Base-by-base conservation (phyloP, 2,329 filamentous ascomycete genomes). In the Cryphonectria naterciae region DNA sequence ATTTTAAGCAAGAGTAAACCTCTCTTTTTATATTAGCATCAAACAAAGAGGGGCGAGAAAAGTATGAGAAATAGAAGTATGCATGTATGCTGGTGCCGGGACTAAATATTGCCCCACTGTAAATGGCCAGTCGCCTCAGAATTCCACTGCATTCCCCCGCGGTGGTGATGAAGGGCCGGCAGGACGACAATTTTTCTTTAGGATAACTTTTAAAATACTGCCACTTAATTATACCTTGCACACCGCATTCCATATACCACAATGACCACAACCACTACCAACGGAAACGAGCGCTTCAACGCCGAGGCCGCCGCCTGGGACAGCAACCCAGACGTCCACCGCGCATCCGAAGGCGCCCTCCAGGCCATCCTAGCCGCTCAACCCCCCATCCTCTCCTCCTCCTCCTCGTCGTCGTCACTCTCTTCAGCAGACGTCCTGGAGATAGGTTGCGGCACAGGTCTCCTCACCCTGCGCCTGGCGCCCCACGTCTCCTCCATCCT, bases 401-500 rank as follows among this genome's bases (percentile, higher is more conserved):
- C 22, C n/a, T 35, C 32, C 1, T 60, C 52, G 2, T 56, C 54
- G 11, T 10, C 19, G 15, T 35, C 56, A 28, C 32, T 60, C 56
- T 17, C 32, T 22, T 78, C 76, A 19, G 76, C 84, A 39, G 80
- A 86, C 70, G 81, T 88, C 10, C 83, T 89, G 2, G 87, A 89
- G 77, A 83, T 89, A 25, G 87, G 87, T 67, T 87, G 85, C 73
- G 87, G 87, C 65, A 89, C 87, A 4, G 87, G 87, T 11, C 81
- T 88, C 0, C 81, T 89, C 35, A 85, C 84, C 13, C 80, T 86
- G 63, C 79, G 78, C 11, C 78, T 88, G 2, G 83, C 86, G 0
- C 85, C 86, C 0, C 77, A 83, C 43, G 82, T 85, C 6, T 81
- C 80, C 58, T 80, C 79, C 10, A 76, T 89, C 6, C 82, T 86